Conservation (phyloP, 148 eudicot species). For the Fagopyrum tataricum region DNA sequence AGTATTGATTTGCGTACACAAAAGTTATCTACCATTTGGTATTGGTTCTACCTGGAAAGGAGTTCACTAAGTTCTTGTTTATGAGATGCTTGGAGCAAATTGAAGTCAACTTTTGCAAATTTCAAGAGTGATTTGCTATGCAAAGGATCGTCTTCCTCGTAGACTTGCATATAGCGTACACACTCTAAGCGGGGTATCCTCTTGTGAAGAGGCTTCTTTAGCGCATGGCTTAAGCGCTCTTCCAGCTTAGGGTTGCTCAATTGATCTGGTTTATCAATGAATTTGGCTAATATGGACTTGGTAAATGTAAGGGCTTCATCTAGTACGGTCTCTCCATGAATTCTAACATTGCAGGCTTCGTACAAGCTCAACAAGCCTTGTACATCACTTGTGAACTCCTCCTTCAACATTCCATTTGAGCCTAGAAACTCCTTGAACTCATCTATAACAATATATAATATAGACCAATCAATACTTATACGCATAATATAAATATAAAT, state of each 20-base stretch:
- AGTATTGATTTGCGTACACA: no score
- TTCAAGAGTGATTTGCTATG: slow-evolving; percentile 16
- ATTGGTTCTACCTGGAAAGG: slow-evolving; percentile 13
- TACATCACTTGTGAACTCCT: slow-evolving; percentile 11
- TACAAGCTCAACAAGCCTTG: slow-evolving; percentile 32
- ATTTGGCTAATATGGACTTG: slow-evolving; percentile 2
- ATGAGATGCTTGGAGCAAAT: slow-evolving; percentile 26
- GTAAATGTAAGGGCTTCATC: slow-evolving; percentile 34
- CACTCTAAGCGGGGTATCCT: slow-evolving; percentile 23
- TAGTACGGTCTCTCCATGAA: slow-evolving; percentile 32
- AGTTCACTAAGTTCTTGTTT: slow-evolving; percentile 21
- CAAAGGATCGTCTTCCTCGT: slow-evolving; percentile 13
- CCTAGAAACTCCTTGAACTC: slow-evolving; percentile 20
- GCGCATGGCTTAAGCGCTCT: slow-evolving; percentile 16
- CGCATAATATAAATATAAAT: no score
- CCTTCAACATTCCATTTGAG: slow-evolving; percentile 13
- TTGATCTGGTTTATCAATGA: background rate
- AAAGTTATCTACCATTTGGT: background rate
- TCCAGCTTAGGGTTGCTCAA: background rate
- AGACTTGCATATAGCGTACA: slow-evolving; percentile 20
- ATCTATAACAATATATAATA: no score
- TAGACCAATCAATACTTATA: no score
- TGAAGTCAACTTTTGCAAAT: slow-evolving; percentile 30
- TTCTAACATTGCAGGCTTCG: slow-evolving; percentile 29
- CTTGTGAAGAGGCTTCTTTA: slow-evolving; percentile 18